Evolutionary conservation across 768 basidiomycete genomes (phyloP).

Genomic region (Coprinellus aureogranulatus): DNA sequence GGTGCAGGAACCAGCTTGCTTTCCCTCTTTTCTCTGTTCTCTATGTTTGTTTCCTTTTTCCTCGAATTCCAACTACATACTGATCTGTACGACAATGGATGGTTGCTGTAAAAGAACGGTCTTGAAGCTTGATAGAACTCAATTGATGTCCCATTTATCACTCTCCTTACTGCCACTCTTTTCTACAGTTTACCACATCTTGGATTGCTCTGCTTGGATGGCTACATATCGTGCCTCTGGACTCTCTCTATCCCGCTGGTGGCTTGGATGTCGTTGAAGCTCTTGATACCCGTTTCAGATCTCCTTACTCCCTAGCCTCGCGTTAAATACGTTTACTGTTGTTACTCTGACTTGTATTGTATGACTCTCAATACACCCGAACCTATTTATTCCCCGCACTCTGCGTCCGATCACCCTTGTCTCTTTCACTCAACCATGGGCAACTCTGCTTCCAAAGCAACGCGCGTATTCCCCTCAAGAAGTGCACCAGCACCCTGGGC

Average conservation of each 20-base stretch:
- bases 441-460: slow-evolving; percentile 55
- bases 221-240: neutral
- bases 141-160: neutral
- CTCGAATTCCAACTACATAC: slow-evolving; percentile 20
- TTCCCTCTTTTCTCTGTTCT: slow-evolving; percentile 22
- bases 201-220: neutral
- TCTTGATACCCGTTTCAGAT: too few relatives aligned
- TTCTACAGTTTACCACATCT: neutral
- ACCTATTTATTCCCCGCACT: slow-evolving; percentile 2
- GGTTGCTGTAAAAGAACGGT: slow-evolving; percentile 25
- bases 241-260: too few relatives aligned
- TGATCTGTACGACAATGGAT: slow-evolving; percentile 49
- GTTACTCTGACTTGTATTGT: slow-evolving; percentile 2
- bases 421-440: slow-evolving; percentile 47
- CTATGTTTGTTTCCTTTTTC: slow-evolving; percentile 29
- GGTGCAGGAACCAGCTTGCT: slow-evolving; percentile 31
- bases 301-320: neutral
- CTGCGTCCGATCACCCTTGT: neutral
- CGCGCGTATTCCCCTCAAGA: slow-evolving; percentile 50
- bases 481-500: slow-evolving; percentile 47
- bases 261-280: too few relatives aligned
- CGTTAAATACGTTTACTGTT: neutral
- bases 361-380: neutral
- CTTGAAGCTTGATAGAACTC: slow-evolving; percentile 31
- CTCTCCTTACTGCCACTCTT: neutral